Conservation (phyloP, 768 basidiomycete species). For the Leccinum barrowsii region DNA sequence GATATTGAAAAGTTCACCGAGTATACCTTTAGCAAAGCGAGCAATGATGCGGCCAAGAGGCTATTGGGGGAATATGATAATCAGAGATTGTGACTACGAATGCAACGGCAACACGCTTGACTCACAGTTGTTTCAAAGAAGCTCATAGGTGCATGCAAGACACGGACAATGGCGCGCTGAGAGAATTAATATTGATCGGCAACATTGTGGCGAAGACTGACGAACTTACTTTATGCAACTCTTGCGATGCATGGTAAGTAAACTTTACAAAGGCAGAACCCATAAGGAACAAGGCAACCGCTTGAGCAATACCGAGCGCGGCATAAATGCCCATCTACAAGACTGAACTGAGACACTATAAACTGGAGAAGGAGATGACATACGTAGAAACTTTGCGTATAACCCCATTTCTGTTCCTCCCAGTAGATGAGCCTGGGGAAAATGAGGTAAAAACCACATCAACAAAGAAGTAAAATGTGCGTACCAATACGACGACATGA, state of each 20-base stretch:
- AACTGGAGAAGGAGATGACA: conserved; percentile 34
- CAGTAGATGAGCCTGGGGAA: conserved; percentile 73
- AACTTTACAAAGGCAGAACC: conserved; percentile 62
- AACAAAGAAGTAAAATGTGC: conserved; percentile 14
- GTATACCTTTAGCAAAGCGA: conserved; percentile 74
- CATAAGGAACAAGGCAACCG: conserved; percentile 64
- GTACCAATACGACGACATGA: conserved; percentile 75
- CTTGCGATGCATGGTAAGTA: conserved; percentile 74
- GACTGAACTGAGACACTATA: neutral
- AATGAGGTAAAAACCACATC: neutral
- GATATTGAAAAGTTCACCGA: neutral
- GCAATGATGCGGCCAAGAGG: conserved; percentile 89
- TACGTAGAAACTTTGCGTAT: conserved; percentile 69
- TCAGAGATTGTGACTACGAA: neutral
- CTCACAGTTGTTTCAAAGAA: conserved; percentile 85
- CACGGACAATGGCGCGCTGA: conserved; percentile 58
- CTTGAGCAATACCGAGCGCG: conserved; percentile 65
- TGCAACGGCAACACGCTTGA: neutral
- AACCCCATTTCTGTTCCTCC: conserved; percentile 47
- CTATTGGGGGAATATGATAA: conserved; percentile 29
- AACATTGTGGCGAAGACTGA: neutral
- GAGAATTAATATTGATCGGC: neutral
- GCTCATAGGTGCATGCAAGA: conserved; percentile 84
- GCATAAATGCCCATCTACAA: conserved; percentile 80
- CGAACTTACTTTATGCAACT: conserved; percentile 51